A percentile compares a stretch with the other conserved stretches of the same genome.
These are phyloP conservation scores for Colletotrichum acutatum DNA, from an alignment of 2,329 filamentous ascomycete species.

Conservation along the genomic window DNA sequence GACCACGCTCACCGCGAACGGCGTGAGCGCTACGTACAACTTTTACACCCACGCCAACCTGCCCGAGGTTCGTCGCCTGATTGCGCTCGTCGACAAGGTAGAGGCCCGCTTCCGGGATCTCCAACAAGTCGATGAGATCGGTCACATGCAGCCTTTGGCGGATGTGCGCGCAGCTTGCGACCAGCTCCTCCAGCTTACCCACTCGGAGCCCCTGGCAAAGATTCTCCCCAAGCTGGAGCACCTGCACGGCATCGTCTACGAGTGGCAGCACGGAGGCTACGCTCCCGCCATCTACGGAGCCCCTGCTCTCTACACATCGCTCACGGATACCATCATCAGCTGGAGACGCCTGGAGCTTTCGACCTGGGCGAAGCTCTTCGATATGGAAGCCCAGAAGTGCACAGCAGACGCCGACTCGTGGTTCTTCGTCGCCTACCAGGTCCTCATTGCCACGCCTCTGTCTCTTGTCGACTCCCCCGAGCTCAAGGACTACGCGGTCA, in stretches of 20 bases:
- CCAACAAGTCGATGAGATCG: slow-evolving; percentile 71
- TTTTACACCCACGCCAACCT: slow-evolving; percentile 90
- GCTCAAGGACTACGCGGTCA: slow-evolving; percentile 71
- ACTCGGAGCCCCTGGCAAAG: slow-evolving; percentile 86
- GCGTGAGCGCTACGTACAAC: slow-evolving; percentile 71
- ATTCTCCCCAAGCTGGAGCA: slow-evolving; percentile 89
- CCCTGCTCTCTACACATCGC: slow-evolving; percentile 75
- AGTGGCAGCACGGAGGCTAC: slow-evolving; percentile 91
- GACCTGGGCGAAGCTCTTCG: slow-evolving; percentile 90
- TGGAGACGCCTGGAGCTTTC: slow-evolving; percentile 93
- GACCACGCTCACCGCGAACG: slow-evolving; percentile 48
- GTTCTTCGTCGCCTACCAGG: slow-evolving; percentile 98
- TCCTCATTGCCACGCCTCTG: slow-evolving; percentile 80
- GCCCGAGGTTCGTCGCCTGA: slow-evolving; percentile 78
- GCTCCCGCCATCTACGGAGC: slow-evolving; percentile 84
- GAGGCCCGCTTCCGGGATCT: slow-evolving; percentile 80
- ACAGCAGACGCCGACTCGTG: slow-evolving; percentile 84
- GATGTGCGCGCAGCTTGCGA: slow-evolving; percentile 83
- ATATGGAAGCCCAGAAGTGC: slow-evolving; percentile 82
- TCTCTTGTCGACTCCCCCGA: slow-evolving; percentile 70
- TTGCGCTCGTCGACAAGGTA: slow-evolving; percentile 75
- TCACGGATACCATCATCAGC: slow-evolving; percentile 84
- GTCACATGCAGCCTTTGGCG: slow-evolving; percentile 78
- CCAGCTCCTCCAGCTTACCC: slow-evolving; percentile 78
- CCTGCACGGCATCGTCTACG: slow-evolving; percentile 84